Evolutionary conservation across 2,329 filamentous ascomycete genomes (phyloP).

Genomic region (Lasiodiplodia theobromae): DNA sequence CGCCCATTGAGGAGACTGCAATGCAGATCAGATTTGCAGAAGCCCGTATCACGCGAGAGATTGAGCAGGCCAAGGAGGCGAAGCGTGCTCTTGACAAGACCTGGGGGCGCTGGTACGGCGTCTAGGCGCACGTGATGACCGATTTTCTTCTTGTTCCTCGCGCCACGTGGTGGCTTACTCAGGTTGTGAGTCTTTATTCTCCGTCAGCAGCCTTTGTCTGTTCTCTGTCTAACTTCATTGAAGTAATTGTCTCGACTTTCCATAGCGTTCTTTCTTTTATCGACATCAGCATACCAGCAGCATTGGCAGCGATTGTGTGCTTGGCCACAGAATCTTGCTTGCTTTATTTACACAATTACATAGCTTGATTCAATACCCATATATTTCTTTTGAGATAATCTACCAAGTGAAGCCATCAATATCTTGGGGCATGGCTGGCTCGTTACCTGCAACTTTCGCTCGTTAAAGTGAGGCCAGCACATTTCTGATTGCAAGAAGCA

Average conservation of each 20-base stretch:
- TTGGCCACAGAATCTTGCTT: not conserved
- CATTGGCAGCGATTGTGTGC: not conserved
- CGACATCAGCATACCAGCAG: not conserved
- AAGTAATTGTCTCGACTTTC: not conserved
- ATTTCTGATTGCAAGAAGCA: too few relatives aligned
- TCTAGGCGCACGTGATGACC: not conserved
- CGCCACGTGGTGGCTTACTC: not conserved
- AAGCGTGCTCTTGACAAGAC: slow-evolving; percentile 12
- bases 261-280: not conserved
- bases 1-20: slow-evolving; percentile 56
- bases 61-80: slow-evolving; percentile 7
- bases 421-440: not conserved
- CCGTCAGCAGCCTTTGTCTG: not conserved
- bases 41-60: slow-evolving; percentile 2
- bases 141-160: not conserved
- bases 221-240: not conserved
- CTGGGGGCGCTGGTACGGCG: slow-evolving; percentile 11
- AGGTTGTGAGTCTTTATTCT: not conserved
- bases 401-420: not conserved
- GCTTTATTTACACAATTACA: not conserved
- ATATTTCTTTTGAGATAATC: not conserved
- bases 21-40: slow-evolving; percentile 11
- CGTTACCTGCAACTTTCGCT: too few relatives aligned
- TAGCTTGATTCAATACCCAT: not conserved
- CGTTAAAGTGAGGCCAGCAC: too few relatives aligned